These are phyloP conservation scores for Pseudotulostoma volvatum DNA, from an alignment of 495 filamentous ascomycete genomes.

Conservation along the genomic window DNA sequence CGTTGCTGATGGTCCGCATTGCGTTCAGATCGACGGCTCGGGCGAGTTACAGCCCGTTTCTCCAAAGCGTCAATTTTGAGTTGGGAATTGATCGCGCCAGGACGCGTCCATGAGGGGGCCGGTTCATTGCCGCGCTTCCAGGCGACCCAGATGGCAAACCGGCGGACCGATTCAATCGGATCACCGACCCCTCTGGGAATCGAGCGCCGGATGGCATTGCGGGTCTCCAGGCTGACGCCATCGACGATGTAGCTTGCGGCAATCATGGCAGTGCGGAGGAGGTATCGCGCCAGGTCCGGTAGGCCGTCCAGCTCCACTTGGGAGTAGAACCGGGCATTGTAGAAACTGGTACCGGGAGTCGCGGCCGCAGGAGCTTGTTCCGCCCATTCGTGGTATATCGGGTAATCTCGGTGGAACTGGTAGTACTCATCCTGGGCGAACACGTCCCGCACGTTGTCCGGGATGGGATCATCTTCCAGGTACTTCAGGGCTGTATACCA, in stretches of 20 bases:
- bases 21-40: constrained; percentile 31
- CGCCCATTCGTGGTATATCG: constrained; percentile 43
- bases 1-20: constrained; percentile 28
- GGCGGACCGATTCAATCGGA: constrained; percentile 41
- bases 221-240: constrained; percentile 36
- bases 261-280: constrained; percentile 54
- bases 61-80: constrained; percentile 26
- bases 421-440: constrained; percentile 38
- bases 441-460: constrained; percentile 35
- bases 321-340: constrained; percentile 50
- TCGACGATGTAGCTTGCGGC: constrained; percentile 44
- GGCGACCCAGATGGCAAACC: constrained; percentile 52
- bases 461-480: constrained; percentile 49
- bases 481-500: constrained; percentile 57
- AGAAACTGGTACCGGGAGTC: constrained; percentile 26
- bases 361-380: constrained; percentile 33
- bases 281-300: constrained; percentile 43
- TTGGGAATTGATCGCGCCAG: constrained; percentile 30
- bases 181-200: constrained; percentile 49
- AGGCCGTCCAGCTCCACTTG: constrained; percentile 54
- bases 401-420: constrained; percentile 36
- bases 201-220: constrained; percentile 43
- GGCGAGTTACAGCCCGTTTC: constrained; percentile 27
- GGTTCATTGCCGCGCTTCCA: constrained; percentile 61
- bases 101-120: constrained; percentile 48